Percentiles rank a stretch among this genome's conserved stretches.
These are phyloP conservation scores for Leccinum incarnatum DNA, from an alignment of 768 basidiomycete genomes.

Conservation along the genomic window DNA sequence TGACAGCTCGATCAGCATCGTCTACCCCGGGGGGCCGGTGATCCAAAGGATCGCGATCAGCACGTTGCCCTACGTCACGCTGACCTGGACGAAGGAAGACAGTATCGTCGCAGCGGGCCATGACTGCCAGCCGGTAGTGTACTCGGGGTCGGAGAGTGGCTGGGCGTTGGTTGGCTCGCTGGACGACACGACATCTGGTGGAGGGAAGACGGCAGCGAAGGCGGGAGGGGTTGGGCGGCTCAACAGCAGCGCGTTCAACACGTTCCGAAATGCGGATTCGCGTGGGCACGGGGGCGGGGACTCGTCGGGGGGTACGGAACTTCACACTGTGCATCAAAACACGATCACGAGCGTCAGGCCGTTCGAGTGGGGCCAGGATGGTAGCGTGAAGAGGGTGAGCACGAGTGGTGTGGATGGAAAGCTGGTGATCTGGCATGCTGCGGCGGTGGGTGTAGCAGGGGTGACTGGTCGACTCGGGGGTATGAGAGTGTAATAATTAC, in stretches of 20 bases:
- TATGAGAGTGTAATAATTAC: slow-evolving; percentile 38
- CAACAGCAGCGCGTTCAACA: slow-evolving; percentile 91
- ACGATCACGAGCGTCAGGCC: slow-evolving; percentile 90
- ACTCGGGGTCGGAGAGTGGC: slow-evolving; percentile 68
- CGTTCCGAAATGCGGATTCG: slow-evolving; percentile 89
- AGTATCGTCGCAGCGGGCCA: slow-evolving; percentile 90
- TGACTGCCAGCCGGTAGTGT: slow-evolving; percentile 94
- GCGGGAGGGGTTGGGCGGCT: slow-evolving; percentile 63
- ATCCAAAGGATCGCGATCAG: slow-evolving; percentile 73
- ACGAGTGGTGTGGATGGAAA: slow-evolving; percentile 94
- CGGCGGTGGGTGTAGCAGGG: slow-evolving; percentile 43
- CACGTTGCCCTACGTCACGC: slow-evolving; percentile 77
- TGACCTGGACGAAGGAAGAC: slow-evolving; percentile 84
- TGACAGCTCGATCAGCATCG: slow-evolving; percentile 90
- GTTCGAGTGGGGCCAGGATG: slow-evolving; percentile 55
- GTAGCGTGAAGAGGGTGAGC: slow-evolving; percentile 70
- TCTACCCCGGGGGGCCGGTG: slow-evolving; percentile 80
- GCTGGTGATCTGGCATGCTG: slow-evolving; percentile 88
- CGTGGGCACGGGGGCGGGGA: slow-evolving; percentile 47
- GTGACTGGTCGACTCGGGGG: slow-evolving; percentile 51
- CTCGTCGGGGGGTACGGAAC: slow-evolving; percentile 58
- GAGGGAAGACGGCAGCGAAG: slow-evolving; percentile 40
- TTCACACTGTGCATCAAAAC: slow-evolving; percentile 94
- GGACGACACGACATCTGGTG: slow-evolving; percentile 63
- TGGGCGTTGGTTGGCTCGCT: slow-evolving; percentile 83